These are phyloP conservation scores for Amphibolis antarctica DNA, from an alignment of 106 monocot genomes.

Conservation along the genomic window DNA sequence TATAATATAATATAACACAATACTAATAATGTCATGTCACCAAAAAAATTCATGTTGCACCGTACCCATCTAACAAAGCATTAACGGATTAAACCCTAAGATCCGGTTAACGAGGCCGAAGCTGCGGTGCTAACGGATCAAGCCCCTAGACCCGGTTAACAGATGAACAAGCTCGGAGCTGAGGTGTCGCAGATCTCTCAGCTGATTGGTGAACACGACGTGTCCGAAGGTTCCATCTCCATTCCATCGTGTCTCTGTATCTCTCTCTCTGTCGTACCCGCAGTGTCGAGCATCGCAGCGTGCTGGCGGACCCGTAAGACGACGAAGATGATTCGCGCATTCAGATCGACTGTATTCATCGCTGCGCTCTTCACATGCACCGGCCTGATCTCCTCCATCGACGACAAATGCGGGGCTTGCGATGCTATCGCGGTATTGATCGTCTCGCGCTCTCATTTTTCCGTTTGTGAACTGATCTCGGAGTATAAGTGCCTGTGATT, in stretches of 20 bases:
- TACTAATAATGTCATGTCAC: too few relatives aligned
- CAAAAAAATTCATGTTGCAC: too few relatives aligned
- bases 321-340: not conserved
- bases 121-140: too few relatives aligned
- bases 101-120: too few relatives aligned
- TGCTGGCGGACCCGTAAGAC: not conserved
- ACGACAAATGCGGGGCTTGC: conserved; percentile 78
- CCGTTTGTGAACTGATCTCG: not conserved
- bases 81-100: too few relatives aligned
- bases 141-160: too few relatives aligned
- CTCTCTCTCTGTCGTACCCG: not conserved
- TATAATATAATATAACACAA: too few relatives aligned
- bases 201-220: not conserved
- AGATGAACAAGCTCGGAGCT: too few relatives aligned
- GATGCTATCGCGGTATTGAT: conserved; percentile 56
- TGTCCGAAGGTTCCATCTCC: not conserved
- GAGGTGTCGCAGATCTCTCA: not conserved
- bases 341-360: conserved; percentile 2
- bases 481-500: not conserved
- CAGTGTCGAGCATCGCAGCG: not conserved
- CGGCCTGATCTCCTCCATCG: conserved; percentile 26
- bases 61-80: too few relatives aligned
- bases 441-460: not conserved
- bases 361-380: not conserved
- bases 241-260: not conserved